Base-by-base conservation (phyloP, 2,329 filamentous ascomycete genomes). In the Colletotrichum abscissum region DNA sequence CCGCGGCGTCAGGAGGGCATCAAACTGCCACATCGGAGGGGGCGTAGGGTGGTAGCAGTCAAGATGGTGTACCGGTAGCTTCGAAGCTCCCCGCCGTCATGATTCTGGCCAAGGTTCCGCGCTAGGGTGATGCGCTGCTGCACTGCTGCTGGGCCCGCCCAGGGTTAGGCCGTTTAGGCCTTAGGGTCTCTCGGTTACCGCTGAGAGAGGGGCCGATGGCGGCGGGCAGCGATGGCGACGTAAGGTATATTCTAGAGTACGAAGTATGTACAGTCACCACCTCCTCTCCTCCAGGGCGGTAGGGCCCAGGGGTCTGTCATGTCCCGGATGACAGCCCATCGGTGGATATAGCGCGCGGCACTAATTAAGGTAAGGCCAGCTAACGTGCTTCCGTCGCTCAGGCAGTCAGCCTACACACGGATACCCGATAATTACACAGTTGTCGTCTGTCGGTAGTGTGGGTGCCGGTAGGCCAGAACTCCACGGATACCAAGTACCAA, bases 321-420 rank as follows among this genome's bases (percentile, higher is more conserved):
- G 54, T 62, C 56, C 66, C 60, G 67, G 33, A 14, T 70, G 67
- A 56, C 67, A 70, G 60, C 59, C 67, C 38, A 26, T 22, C 56
- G 28, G 67, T 70, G 70, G 66, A 26, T 42, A 68, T 68, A 59
- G 57, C 57, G 35, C 35, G 28, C 28, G 58, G 65, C 24, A 69
- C 58, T 63, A 59, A 57, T 52, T 49, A 62, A 49, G 42, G 42
- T 49, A 49, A 49, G 42, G 42, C 42, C 42, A 49, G 42, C 42
- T 49, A n/a, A 49, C 42, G 42, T 49, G 42, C 42, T 19, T 49
- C 19, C 42, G 42, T 49, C 42, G 42, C 42, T 49, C 42, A 49
- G 42, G 42, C 42, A 49, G 42, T 22, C 42, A 22, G 42, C 42
- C 42, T 22, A 49, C 42, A 49, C 9, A 49, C 30, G 30, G 30